Evolutionary conservation across 805 yeast species (phyloP), one percentile per base, ranked within the genome.

Genomic region (Saturnispora galanensis): DNA sequence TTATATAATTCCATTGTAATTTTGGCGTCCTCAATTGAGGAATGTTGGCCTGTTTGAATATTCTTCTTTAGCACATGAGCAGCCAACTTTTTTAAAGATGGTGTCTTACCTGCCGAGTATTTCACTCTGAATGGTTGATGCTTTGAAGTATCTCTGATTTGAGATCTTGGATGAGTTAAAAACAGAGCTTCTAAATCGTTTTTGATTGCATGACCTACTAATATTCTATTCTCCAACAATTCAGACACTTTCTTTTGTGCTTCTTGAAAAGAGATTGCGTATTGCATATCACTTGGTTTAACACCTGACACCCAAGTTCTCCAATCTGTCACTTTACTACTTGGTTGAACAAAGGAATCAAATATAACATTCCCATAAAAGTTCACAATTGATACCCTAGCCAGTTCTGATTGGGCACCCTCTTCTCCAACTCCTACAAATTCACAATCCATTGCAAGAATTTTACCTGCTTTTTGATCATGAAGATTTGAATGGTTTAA

Each of bases 241-340:
- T 74, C 69, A 0, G 76, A 59, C 0, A 77, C 80, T 41, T 63
- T 65, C 18, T 64, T 51, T 57, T 83, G 94, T 0, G 90, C 94
- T 18, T 76, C 75, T 50, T 73, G 69, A 54, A 84, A 83, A 1
- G 76, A 49, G 0, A 81, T 70, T 0, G 96, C 96, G 35, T 68
- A 60, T 28, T 66, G 65, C 84, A 89, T 78, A 56, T 81, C 76
- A 2, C 64, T 60, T 0, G 95, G 86, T 2, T 79, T 68, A 3
- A 89, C 75, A 21, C 97, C 97, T 61, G 90, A 80, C 16, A 87
- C 94, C 83, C 88, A 79, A 0, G 97, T 89, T 60, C 97, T 71
- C 89, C 93, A 89, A 56, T 89, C 94, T 0, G 89, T 80, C 2
- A 89, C 95, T 44, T 65, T 67, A 54, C 81, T 88, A 30, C 68